Evolutionary conservation across 441 rosid genomes (phyloP).

Genomic region (Oxalis stricta): DNA sequence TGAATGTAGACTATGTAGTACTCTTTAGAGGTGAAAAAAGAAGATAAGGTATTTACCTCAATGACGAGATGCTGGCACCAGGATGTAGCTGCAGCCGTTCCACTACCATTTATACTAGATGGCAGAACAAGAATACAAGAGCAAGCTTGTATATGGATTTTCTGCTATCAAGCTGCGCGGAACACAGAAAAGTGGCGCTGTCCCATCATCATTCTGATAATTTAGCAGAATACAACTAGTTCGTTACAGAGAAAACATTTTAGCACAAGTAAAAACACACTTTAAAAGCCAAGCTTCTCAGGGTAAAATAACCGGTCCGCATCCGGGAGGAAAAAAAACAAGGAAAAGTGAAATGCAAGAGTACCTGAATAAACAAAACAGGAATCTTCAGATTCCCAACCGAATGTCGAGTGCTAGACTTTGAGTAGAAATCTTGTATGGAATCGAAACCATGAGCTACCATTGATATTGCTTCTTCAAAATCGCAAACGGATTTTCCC

Average conservation of each 20-base stretch:
- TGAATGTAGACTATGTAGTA: too few species aligned
- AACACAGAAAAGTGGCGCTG: slow-evolving; percentile 59
- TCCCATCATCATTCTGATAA: slow-evolving; percentile 61
- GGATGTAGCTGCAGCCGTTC: slow-evolving; percentile 38
- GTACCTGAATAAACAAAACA: slow-evolving; percentile 86
- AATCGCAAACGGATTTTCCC: slow-evolving; percentile 78
- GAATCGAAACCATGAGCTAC: slow-evolving; percentile 68
- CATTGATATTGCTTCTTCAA: slow-evolving; percentile 88
- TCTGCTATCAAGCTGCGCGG: slow-evolving; percentile 80
- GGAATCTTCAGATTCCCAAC: slow-evolving; percentile 85
- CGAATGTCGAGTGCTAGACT: slow-evolving; percentile 53
- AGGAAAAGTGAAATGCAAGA: neutral
- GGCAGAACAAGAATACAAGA: slow-evolving; percentile 52
- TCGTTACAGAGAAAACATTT: too few species aligned
- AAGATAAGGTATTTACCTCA: slow-evolving; percentile 37
- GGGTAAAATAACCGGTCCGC: too few species aligned
- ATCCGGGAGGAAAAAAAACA: too few species aligned
- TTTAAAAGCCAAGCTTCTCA: too few species aligned
- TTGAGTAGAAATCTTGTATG: slow-evolving; percentile 70
- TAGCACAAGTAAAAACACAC: too few species aligned
- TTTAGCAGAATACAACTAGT: slow-evolving; percentile 16
- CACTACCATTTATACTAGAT: slow-evolving; percentile 19
- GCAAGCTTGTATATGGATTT: slow-evolving; percentile 89
- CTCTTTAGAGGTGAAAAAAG: neutral
- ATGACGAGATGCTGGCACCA: slow-evolving; percentile 82